Evolutionary conservation across 2,329 filamentous ascomycete species (phyloP).

Genomic region (Ophiostoma triangulosporum): DNA sequence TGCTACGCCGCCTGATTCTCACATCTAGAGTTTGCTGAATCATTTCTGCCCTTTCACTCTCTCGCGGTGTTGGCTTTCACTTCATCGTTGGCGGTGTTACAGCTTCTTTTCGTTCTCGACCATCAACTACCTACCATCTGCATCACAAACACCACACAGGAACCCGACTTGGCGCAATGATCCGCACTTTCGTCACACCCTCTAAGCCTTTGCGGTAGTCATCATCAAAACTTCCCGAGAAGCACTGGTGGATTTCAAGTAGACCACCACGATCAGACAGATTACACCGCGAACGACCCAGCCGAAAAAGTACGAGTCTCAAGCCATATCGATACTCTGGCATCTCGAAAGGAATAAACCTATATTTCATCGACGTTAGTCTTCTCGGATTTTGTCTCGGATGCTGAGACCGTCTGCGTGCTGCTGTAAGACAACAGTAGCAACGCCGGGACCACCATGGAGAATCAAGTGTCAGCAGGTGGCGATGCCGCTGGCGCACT

Average conservation of each 20-base stretch:
- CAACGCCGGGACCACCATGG: constrained; percentile 7
- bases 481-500: neutral
- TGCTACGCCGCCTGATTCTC: too few species aligned
- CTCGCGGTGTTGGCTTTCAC: neutral
- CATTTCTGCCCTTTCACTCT: too few species aligned
- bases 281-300: too few species aligned
- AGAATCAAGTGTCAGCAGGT: neutral
- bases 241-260: neutral
- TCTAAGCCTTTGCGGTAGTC: neutral
- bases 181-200: neutral
- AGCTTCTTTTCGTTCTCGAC: neutral
- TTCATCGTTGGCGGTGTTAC: neutral
- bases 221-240: neutral
- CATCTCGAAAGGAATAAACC: too few species aligned
- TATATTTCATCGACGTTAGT: too few species aligned
- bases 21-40: too few species aligned
- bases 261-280: neutral
- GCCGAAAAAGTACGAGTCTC: neutral
- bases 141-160: neutral
- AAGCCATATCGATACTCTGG: too few species aligned
- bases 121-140: neutral
- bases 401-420: constrained; percentile 20
- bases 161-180: constrained; percentile 5
- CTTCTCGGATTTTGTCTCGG: constrained; percentile 13
- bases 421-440: constrained; percentile 19